Evolutionary conservation across 2,329 filamentous ascomycete genomes (phyloP).

Genomic region (Alternaria gansuensis): DNA sequence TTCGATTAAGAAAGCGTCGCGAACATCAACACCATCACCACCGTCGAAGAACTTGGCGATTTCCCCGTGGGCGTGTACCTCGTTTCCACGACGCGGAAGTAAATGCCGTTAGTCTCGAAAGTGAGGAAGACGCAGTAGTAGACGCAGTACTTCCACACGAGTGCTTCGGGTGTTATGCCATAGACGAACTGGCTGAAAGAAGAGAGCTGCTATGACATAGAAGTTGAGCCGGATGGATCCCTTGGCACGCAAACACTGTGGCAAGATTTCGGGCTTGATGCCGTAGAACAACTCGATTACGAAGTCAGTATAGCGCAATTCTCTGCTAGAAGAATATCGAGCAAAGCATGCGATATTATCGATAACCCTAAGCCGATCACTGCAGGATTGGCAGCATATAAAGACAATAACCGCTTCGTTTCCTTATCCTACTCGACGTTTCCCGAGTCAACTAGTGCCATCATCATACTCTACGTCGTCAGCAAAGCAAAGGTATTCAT

Average conservation of each 20-base stretch:
- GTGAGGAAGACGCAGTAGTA: constrained; percentile 33
- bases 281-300: constrained; percentile 20
- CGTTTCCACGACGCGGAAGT: constrained; percentile 32
- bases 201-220: constrained; percentile 21
- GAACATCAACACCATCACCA: constrained; percentile 25
- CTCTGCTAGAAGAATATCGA: background rate
- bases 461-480: constrained; percentile 5
- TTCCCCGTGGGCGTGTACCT: constrained; percentile 27
- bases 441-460: background rate
- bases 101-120: constrained; percentile 21
- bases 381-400: constrained; percentile 25
- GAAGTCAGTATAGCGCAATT: background rate
- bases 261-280: constrained; percentile 43
- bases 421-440: constrained; percentile 12
- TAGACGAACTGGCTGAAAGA: constrained; percentile 31
- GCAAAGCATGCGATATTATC: constrained; percentile 14
- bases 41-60: constrained; percentile 31
- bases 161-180: constrained; percentile 29
- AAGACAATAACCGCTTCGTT: constrained; percentile 33
- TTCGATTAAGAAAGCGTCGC: constrained; percentile 23
- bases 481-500: constrained; percentile 23
- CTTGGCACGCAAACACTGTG: constrained; percentile 38
- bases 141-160: constrained; percentile 34
- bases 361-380: background rate
- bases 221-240: constrained; percentile 20